A percentile compares a stretch with the other conserved stretches of the same genome.
These are phyloP conservation scores for Yamadazyma pseudoaaseri DNA, from an alignment of 1,139 yeast species.

Conservation along the genomic window DNA sequence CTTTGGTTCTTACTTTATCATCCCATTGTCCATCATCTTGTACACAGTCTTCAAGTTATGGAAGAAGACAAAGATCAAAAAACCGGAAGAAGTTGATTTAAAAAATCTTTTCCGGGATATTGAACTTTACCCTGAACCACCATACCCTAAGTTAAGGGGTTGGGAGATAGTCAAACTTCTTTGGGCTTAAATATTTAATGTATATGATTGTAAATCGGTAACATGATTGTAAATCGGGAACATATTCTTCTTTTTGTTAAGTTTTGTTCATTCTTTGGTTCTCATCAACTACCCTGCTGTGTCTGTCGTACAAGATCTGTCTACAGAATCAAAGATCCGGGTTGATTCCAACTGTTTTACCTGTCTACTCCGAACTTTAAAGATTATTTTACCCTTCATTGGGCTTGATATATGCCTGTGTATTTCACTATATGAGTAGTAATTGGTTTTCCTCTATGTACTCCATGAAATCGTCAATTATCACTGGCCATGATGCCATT, in stretches of 20 bases:
- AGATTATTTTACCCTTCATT: too few species aligned
- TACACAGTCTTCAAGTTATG: slow-evolving; percentile 28
- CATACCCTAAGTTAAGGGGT: slow-evolving; percentile 22
- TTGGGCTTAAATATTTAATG: slow-evolving; percentile 20
- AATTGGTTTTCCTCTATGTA: slow-evolving; percentile 48
- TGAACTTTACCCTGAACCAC: slow-evolving; percentile 39
- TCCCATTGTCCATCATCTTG: slow-evolving; percentile 29
- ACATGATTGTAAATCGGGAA: too few species aligned
- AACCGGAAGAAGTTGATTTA: slow-evolving; percentile 33
- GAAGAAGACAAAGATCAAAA: slow-evolving; percentile 23
- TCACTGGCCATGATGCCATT: slow-evolving; percentile 87
- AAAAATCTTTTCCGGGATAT: slow-evolving; percentile 32
- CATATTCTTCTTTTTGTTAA: too few species aligned
- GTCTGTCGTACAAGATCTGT: too few species aligned
- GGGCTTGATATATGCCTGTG: too few species aligned
- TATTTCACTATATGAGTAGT: too few species aligned
- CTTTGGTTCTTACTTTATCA: slow-evolving; percentile 36
- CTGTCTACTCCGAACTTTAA: too few species aligned
- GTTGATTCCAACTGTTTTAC: too few species aligned
- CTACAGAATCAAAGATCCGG: too few species aligned
- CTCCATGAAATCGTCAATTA: slow-evolving; percentile 82
- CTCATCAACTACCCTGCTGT: too few species aligned
- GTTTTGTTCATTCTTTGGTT: too few species aligned
- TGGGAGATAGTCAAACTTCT: slow-evolving; percentile 24
- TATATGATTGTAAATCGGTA: too few species aligned